Conservation (phyloP, 805 yeast species). For the Ogataea allantospora region DNA sequence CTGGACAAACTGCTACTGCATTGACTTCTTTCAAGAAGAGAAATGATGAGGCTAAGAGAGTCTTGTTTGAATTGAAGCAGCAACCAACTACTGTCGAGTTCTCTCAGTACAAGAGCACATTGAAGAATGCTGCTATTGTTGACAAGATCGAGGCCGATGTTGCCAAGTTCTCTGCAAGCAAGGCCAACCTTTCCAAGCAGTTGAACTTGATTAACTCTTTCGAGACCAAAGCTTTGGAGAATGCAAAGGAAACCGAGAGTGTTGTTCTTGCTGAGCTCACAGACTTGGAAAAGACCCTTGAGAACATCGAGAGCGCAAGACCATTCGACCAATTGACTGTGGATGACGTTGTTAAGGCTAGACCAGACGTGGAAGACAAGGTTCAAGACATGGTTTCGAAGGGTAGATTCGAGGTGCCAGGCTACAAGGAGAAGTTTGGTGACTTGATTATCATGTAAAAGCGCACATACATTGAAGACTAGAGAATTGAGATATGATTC, state of each 20-base stretch:
- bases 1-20: constrained; percentile 88
- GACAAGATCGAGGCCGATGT: constrained; percentile 78
- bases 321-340: constrained; percentile 97
- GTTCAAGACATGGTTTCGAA: constrained; percentile 91
- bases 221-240: constrained; percentile 92
- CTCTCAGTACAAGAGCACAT: constrained; percentile 68
- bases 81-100: constrained; percentile 83
- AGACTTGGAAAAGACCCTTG: constrained; percentile 82
- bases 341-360: constrained; percentile 90
- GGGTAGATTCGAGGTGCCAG: constrained; percentile 98
- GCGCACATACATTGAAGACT: constrained; percentile 10
- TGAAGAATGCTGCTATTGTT: constrained; percentile 79
- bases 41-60: constrained; percentile 95
- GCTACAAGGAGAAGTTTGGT: constrained; percentile 98
- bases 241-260: constrained; percentile 89
- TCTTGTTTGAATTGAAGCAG: constrained; percentile 62
- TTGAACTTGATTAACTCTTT: constrained; percentile 88
- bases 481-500: constrained; percentile 10
- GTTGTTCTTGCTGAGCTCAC: constrained; percentile 83
- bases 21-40: constrained; percentile 95
- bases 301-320: constrained; percentile 94
- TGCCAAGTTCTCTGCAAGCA: constrained; percentile 73
- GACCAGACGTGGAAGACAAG: constrained; percentile 97
- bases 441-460: constrained; percentile 85
- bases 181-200: constrained; percentile 85